Conservation (phyloP, 1,284 basidiomycete species). For the Acaromyces ingoldii region DNA sequence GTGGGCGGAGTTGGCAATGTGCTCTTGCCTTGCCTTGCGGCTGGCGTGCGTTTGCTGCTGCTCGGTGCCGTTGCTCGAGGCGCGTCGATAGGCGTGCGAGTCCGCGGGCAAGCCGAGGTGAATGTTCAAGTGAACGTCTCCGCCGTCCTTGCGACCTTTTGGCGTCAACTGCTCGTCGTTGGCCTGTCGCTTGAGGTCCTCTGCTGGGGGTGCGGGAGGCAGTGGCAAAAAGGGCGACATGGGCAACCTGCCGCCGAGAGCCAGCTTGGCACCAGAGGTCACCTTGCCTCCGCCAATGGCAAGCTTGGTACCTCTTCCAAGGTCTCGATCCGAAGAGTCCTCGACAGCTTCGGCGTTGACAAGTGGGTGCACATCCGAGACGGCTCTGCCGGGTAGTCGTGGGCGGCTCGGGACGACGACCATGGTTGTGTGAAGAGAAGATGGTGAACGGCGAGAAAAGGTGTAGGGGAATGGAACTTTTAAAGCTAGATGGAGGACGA, state of each 20-base stretch:
- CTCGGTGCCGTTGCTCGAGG: not conserved
- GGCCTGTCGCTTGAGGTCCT: not conserved
- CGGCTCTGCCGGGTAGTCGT: not conserved
- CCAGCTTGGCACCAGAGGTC: not conserved
- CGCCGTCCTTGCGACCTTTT: not conserved
- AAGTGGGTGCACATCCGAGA: not conserved
- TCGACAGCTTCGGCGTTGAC: not conserved
- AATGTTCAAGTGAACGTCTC: not conserved
- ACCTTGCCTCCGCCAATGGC: not conserved
- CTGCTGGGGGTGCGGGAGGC: not conserved
- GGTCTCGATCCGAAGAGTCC: not conserved
- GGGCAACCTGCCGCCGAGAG: not conserved
- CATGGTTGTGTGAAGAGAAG: too few relatives aligned
- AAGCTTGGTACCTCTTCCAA: not conserved
- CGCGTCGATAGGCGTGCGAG: not conserved
- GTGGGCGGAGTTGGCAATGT: not conserved
- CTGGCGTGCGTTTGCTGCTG: too few relatives aligned
- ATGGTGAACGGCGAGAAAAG: too few relatives aligned
- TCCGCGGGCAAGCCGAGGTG: not conserved
- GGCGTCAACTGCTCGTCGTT: not conserved
- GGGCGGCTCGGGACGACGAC: not conserved
- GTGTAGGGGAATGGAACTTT: too few relatives aligned
- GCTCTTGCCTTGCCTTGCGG: not conserved
- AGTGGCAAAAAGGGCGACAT: conserved; percentile 1
- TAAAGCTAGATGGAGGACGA: too few relatives aligned